phyloP scores from a whole-genome alignment of 23 red algal genomes.

The Gracilaria gracilis region DNA sequence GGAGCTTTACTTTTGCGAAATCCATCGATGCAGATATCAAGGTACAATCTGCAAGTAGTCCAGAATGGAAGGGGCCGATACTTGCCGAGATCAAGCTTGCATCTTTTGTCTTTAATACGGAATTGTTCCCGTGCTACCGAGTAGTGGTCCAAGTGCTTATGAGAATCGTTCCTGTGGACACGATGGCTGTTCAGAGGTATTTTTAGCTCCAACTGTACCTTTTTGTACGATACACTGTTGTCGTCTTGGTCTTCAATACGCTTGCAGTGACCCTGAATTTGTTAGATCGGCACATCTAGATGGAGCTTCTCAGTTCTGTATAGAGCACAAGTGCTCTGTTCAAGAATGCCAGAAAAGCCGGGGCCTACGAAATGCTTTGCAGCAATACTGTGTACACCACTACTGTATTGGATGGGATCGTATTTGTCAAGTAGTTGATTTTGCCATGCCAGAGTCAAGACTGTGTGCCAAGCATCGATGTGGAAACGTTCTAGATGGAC shows the following conservation, averaged over 20 bases:
- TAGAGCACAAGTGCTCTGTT: conserved; percentile 33
- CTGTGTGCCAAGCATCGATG: conserved; percentile 22
- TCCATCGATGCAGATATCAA: conserved; percentile 29
- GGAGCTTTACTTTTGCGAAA: conserved; percentile 2
- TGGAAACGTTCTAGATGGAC: conserved; percentile 5
- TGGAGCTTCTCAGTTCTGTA: conserved; percentile 19
- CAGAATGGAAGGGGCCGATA: conserved; percentile 16
- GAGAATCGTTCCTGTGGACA: conserved; percentile 22
- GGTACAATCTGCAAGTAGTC: not conserved
- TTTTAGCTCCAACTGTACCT: not conserved
- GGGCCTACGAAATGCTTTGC: not conserved
- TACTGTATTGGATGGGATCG: conserved; percentile 9
- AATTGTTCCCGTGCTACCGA: conserved; percentile 26
- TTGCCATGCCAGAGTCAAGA: not conserved
- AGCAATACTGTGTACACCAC: conserved; percentile 19
- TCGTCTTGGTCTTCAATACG: conserved; percentile 8
- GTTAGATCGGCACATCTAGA: conserved; percentile 19
- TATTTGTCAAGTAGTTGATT: conserved; percentile 22
- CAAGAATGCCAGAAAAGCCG: not conserved
- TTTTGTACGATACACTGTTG: conserved; percentile 30
- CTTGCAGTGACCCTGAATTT: not conserved
- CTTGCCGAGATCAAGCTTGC: conserved; percentile 30
- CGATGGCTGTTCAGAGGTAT: not conserved
- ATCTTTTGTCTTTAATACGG: not conserved
- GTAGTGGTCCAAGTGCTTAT: conserved; percentile 27